Base-by-base conservation (phyloP, 371 early-diverging fungal species). In the Rhizopus delemar region DNA sequence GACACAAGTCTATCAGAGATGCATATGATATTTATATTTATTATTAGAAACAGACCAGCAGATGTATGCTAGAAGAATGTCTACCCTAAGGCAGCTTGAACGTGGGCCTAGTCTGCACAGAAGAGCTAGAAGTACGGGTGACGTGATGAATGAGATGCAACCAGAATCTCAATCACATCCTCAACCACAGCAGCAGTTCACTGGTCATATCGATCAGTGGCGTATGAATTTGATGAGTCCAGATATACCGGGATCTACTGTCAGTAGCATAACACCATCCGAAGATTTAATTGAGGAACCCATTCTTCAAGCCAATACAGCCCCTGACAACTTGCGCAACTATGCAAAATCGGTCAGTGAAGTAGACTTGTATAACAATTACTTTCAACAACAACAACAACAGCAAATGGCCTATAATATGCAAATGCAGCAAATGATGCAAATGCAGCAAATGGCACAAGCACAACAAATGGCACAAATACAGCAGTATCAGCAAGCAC, bases 381-480 rank as follows among this genome's bases (percentile, higher is more conserved):
- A 64, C 29, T 59, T 59, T 22, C 64, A 60, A 29, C 48, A 48
- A 29, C 48, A 48, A 15, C 48, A 48, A 2, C 60, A 66, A 29
- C 31, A 43, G 5, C 59, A 65, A 29, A 65, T 66, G 52, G 62
- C 62, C 15, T 70, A 71, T 49, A 57, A 62, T 33, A 67, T 71
- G 53, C 73, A 73, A 55, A 67, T 65, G 16, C 74, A 73, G 43
- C 69, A 73, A 33, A 46, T 59, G 63, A 57, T 58, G 35, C 66
- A 71, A 50, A 56, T 66, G 48, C 69, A 66, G 35, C 75, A 71
- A 53, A 71, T 72, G 41, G 73, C 65, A 51, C 67, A 70, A 59
- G 59, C 58, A 6, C 43, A 65, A 43, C 72, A 68, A 46, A 60
- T 63, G 59, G 65, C 64, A 36, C 67, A 66, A 52, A 55, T 54